Evolutionary conservation across 2,329 filamentous ascomycete species (phyloP), one percentile per base, ranked within the genome.

Genomic region (Sporothrix protearum): DNA sequence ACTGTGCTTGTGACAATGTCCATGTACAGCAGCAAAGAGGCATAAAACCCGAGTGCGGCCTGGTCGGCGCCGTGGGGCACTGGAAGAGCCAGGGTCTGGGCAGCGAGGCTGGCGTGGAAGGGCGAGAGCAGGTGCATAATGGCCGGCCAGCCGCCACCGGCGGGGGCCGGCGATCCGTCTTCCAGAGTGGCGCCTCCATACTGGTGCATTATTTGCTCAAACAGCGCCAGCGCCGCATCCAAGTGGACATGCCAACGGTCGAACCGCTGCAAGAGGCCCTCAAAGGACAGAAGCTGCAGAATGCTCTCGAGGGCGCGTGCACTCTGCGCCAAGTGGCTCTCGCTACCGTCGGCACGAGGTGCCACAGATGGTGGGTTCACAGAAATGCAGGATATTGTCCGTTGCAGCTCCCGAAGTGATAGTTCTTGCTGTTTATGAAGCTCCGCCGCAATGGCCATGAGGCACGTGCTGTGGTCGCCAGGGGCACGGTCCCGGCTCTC

Each of bases 221-320:
- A 82, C n/a, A 83, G 77, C 49, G 78, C 77, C 16, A 83, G 75
- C 19, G 84, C 83, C 6, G 81, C 81, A 68, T 80, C 80, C 3
- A 82, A 79, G 72, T 83, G 84, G 77, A 81, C 80, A 68, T 82
- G 80, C 73, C 78, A 83, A 3, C 80, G 83, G 3, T 80, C 80
- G 22, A 79, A 78, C 53, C 77, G 80, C 22, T 74, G 75, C 22
- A 78, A 75, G 25, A 77, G 74, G 10, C 78, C 75, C 73, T 84
- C 82, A 70, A 82, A 83, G 42, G 80, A 80, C 42, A 83, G 76
- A 8, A 85, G 75, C 74, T 84, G 82, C 42, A 83, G 77, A 71
- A 83, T 79, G 75, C 80, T 80, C 45, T 78, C 78, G 75, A 84
- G 77, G 1, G 81, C 77, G 22, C 77, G 76, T 14, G 73, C 76